Evolutionary conservation across 345 rosid species (phyloP).

Genomic region (Brassica incana): DNA sequence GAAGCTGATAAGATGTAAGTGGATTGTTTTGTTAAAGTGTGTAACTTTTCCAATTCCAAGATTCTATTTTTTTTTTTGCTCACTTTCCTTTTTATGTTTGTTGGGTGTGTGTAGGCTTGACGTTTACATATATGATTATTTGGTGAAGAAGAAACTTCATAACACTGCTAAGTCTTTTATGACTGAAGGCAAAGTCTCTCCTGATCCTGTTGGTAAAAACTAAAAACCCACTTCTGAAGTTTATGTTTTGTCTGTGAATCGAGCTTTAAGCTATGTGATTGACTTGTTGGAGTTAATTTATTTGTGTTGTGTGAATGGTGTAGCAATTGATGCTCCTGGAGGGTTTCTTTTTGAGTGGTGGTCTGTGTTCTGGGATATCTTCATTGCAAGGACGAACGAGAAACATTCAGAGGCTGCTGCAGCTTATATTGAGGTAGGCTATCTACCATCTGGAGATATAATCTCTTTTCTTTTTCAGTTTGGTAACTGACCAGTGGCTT

Average conservation of each 20-base stretch:
- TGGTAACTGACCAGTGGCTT: conserved; percentile 24
- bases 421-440: conserved; percentile 77
- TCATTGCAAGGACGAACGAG: conserved; percentile 93
- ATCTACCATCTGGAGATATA: background rate
- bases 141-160: conserved; percentile 88
- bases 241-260: background rate
- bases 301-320: conserved; percentile 25
- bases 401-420: conserved; percentile 94
- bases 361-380: conserved; percentile 99
- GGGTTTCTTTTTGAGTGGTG: conserved; percentile 99
- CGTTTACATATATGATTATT: conserved; percentile 91
- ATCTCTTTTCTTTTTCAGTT: background rate
- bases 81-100: background rate
- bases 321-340: conserved; percentile 99
- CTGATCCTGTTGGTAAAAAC: conserved; percentile 82
- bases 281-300: background rate
- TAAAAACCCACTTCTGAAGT: background rate
- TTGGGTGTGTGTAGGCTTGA: conserved; percentile 66
- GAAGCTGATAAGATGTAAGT: conserved; percentile 95
- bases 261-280: background rate
- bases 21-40: background rate
- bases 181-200: conserved; percentile 95
- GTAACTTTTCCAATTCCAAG: background rate
- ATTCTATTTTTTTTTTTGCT: background rate
- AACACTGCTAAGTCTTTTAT: conserved; percentile 85